These are phyloP conservation scores for Botrytis cinerea DNA, from an alignment of 2,329 filamentous ascomycete species.

Conservation along the genomic window DNA sequence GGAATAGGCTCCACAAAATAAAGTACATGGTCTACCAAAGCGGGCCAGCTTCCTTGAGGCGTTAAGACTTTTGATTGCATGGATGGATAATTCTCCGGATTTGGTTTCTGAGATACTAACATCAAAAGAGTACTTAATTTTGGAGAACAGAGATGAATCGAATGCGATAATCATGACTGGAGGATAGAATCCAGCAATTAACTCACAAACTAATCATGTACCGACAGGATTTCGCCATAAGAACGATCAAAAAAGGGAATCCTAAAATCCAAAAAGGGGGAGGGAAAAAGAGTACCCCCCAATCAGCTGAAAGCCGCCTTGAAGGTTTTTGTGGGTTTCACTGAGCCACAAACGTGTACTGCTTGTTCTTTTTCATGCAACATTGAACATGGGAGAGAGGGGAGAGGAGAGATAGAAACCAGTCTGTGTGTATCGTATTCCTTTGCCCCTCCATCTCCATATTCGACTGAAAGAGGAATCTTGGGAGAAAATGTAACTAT, in stretches of 20 bases:
- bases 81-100: slow-evolving; percentile 12
- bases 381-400: not conserved
- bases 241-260: not conserved
- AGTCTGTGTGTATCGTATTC: not conserved
- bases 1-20: slow-evolving; percentile 2
- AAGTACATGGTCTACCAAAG: not conserved
- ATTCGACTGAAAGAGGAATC: not conserved
- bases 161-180: not conserved
- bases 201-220: not conserved
- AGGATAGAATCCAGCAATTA: not conserved
- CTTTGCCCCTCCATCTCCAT: slow-evolving; percentile 2
- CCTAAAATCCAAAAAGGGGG: not conserved
- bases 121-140: not conserved
- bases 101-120: not conserved
- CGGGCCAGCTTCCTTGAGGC: slow-evolving; percentile 12
- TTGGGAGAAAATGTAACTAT: not conserved
- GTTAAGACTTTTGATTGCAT: not conserved
- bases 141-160: no score
- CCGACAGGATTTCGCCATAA: not conserved
- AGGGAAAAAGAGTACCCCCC: not conserved
- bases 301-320: not conserved
- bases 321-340: not conserved
- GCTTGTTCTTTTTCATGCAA: slow-evolving; percentile 12
- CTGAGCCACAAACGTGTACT: slow-evolving; percentile 17
- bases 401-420: not conserved